Evolutionary conservation across 345 rosid species (phyloP), one percentile per base, ranked within the genome.

Genomic region (Citrus reticulata): DNA sequence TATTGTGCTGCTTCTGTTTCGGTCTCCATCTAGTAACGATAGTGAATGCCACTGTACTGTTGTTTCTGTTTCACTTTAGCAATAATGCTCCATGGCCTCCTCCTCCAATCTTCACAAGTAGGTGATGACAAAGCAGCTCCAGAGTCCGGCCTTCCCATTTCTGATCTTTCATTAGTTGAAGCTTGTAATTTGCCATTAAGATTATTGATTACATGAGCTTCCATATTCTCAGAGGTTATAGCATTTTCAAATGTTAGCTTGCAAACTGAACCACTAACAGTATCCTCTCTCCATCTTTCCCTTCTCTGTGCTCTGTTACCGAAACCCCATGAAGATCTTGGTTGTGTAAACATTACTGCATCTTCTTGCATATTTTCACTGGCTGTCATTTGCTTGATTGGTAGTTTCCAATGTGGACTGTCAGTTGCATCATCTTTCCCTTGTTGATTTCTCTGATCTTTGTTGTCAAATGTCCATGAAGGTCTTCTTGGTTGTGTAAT

Each of bases 271-370:
- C 7, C 65, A 25, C 34, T 7, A 61, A 61, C 14, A 61, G 65
- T 5, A 60, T 72, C 59, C 57, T 81, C 79, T 60, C 77, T 84
- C 81, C 81, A 70, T 67, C 24, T 77, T 46, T 1, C 60, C 32
- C 72, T 69, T 75, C 80, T 80, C 39, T 77, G 72, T 40, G 67
- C 69, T 39, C 63, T 61, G 25, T 72, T 61, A 51, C 49, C 10
- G 0, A 30, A 68, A 7, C 73, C 79, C 66, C 66, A 1, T 7
- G 42, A 72, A 55, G 70, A 58, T 54, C 83, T 78, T 4, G 90
- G 88, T 54, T 90, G 91, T 51, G 84, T 81, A 54, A 55, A 76
- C 30, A 87, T 49, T 51, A 80, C 89, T 73, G 68, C 63, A 67
- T 20, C 46, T 19, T 66, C 70, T 35, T 19, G 25, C 49, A 35